Evolutionary conservation across 2,329 filamentous ascomycete species (phyloP).

Genomic region (Alternaria sp.): DNA sequence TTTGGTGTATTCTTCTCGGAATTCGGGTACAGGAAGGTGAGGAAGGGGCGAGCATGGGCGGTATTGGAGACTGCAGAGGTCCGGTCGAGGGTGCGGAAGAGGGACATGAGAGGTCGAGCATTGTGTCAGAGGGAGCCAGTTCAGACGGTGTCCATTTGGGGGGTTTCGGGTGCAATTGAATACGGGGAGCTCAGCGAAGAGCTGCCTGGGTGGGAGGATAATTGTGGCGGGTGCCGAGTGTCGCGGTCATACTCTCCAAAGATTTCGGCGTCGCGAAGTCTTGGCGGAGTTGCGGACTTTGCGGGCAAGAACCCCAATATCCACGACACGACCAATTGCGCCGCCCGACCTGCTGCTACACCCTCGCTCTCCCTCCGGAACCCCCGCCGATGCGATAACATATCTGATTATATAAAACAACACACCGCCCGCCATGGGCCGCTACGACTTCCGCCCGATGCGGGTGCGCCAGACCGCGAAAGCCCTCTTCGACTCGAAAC

Average conservation of each 20-base stretch:
- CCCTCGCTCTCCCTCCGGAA: not conserved
- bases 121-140: slow-evolving; percentile 54
- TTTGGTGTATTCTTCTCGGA: not conserved
- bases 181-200: slow-evolving; percentile 26
- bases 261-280: slow-evolving; percentile 18
- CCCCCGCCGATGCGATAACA: not conserved
- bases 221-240: slow-evolving; percentile 7
- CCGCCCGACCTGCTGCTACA: not conserved
- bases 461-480: slow-evolving; percentile 61
- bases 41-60: slow-evolving; percentile 38
- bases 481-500: slow-evolving; percentile 55
- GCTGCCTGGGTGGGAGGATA: not conserved
- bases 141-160: slow-evolving; percentile 24
- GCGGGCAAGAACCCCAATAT: slow-evolving; percentile 5
- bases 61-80: slow-evolving; percentile 57
- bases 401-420: not conserved
- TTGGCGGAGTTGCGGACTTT: slow-evolving; percentile 13
- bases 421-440: slow-evolving; percentile 53
- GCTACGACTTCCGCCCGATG: slow-evolving; percentile 58
- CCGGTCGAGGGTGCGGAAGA: slow-evolving; percentile 62
- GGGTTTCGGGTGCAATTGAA: not conserved
- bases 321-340: slow-evolving; percentile 11
- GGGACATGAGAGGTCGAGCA: slow-evolving; percentile 70
- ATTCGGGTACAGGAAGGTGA: slow-evolving; percentile 44
- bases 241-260: slow-evolving; percentile 2